A percentile compares a stretch with the other conserved stretches of the same genome.
Conservation (phyloP, 169 alveolate genomes). For the Plasmodium ovale region DNA sequence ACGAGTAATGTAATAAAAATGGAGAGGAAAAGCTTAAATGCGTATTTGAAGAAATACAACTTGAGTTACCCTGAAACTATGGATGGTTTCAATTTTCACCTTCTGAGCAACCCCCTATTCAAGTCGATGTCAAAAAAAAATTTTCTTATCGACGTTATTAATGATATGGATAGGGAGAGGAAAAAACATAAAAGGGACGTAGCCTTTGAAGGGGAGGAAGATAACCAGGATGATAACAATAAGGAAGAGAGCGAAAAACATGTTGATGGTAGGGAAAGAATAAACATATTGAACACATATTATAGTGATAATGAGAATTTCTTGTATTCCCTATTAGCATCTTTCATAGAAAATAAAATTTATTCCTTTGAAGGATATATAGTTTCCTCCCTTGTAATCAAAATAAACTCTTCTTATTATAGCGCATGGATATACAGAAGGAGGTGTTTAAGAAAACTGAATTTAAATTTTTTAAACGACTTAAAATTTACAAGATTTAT, state of each 20-base stretch:
- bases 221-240: too few species aligned
- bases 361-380: constrained; percentile 73
- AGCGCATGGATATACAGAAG: constrained; percentile 76
- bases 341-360: constrained; percentile 47
- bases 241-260: constrained; percentile 2
- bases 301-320: constrained; percentile 46
- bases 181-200: background rate
- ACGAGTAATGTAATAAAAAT: background rate
- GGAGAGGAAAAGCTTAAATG: constrained; percentile 15
- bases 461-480: constrained; percentile 54
- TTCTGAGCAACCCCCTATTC: constrained; percentile 16
- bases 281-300: constrained; percentile 45
- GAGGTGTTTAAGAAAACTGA: constrained; percentile 48
- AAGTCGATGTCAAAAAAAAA: background rate
- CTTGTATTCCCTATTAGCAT: constrained; percentile 27
- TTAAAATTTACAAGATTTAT: constrained; percentile 48
- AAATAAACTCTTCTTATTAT: constrained; percentile 60
- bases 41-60: constrained; percentile 24
- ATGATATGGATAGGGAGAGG: constrained; percentile 16
- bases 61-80: constrained; percentile 17
- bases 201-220: background rate
- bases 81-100: constrained; percentile 4
- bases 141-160: constrained; percentile 16
- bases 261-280: constrained; percentile 20
- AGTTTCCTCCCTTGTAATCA: constrained; percentile 36